Percentiles rank a stretch among this genome's conserved stretches.
Evolutionary conservation across 768 basidiomycete species (phyloP).

Genomic region (Sistotremastrum suecicum): DNA sequence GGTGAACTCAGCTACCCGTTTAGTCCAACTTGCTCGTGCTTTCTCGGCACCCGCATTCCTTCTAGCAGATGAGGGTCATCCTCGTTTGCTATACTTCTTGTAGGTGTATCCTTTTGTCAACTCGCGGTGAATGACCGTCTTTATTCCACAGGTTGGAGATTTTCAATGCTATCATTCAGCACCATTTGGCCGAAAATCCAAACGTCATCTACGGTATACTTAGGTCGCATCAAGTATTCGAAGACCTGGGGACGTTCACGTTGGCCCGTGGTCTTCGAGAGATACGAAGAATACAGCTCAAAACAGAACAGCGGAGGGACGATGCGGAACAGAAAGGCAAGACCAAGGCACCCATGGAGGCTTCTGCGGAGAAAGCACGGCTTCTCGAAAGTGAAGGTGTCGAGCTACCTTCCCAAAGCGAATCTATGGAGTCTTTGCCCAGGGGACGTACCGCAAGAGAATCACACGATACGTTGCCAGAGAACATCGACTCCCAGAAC

Average conservation of each 20-base stretch:
- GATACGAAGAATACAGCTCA: conserved; percentile 58
- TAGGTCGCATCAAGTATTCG: conserved; percentile 71
- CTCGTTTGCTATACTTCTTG: conserved; percentile 86
- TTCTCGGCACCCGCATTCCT: conserved; percentile 85
- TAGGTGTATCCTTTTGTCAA: conserved; percentile 19
- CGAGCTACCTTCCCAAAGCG: conserved; percentile 8
- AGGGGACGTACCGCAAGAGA: conserved; percentile 12
- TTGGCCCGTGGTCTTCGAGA: conserved; percentile 75
- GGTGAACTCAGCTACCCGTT: conserved; percentile 65
- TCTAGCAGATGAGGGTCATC: conserved; percentile 89
- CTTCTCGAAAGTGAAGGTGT: conserved; percentile 42
- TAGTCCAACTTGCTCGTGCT: conserved; percentile 81
- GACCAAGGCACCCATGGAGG: conserved; percentile 13
- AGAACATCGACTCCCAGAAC: too few relatives aligned
- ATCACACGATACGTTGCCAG: conserved; percentile 5
- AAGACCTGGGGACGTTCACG: conserved; percentile 86
- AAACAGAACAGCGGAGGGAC: conserved; percentile 46
- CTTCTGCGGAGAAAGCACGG: conserved; percentile 52
- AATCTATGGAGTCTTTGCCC: conserved; percentile 6
- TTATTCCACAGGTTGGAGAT: conserved; percentile 56
- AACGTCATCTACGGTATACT: conserved; percentile 80
- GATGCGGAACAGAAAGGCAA: conserved; percentile 10
- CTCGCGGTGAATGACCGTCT: not conserved
- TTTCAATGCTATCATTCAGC: conserved; percentile 73
- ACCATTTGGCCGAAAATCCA: conserved; percentile 72